A percentile compares a stretch with the other conserved stretches of the same genome.
These are phyloP conservation scores for Verticillium tricorpus DNA, from an alignment of 2,329 filamentous ascomycete genomes.

Conservation along the genomic window DNA sequence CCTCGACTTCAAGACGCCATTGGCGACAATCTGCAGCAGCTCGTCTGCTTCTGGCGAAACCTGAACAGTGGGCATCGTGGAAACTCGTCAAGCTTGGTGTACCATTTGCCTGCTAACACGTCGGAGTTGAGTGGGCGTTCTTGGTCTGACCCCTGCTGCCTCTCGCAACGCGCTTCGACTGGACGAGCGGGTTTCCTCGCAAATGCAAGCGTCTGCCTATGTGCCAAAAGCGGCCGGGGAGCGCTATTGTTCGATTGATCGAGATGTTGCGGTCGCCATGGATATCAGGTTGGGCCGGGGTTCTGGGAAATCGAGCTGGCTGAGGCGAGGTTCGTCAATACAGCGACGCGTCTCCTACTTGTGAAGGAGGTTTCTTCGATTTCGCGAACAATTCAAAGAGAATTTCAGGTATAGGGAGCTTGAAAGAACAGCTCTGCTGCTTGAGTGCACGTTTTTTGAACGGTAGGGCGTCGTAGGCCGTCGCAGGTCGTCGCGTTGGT, in stretches of 20 bases:
- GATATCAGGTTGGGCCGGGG: not conserved
- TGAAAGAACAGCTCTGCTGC: not conserved
- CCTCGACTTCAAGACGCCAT: constrained; percentile 57
- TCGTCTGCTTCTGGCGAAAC: constrained; percentile 46
- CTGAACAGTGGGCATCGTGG: constrained; percentile 54
- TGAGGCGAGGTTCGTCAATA: not conserved
- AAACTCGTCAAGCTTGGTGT: constrained; percentile 3
- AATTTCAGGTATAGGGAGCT: not conserved
- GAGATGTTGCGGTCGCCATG: not conserved
- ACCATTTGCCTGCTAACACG: not conserved
- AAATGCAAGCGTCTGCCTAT: not conserved
- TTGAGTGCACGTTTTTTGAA: not conserved
- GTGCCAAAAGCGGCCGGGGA: not conserved
- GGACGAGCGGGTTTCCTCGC: not conserved
- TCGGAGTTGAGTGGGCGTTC: not conserved
- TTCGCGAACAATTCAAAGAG: not conserved
- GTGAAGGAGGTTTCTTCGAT: not conserved
- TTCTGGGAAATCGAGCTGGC: not conserved
- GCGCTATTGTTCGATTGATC: not conserved
- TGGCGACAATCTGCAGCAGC: constrained; percentile 60
- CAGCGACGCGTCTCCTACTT: too few relatives aligned
- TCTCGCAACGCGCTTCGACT: not conserved
- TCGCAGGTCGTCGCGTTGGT: not conserved
- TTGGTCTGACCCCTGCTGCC: not conserved
- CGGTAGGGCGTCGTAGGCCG: not conserved